A percentile compares a stretch with the other conserved stretches of the same genome.
Conservation (phyloP, 495 filamentous ascomycete species). For the Daldinia bambusicola region DNA sequence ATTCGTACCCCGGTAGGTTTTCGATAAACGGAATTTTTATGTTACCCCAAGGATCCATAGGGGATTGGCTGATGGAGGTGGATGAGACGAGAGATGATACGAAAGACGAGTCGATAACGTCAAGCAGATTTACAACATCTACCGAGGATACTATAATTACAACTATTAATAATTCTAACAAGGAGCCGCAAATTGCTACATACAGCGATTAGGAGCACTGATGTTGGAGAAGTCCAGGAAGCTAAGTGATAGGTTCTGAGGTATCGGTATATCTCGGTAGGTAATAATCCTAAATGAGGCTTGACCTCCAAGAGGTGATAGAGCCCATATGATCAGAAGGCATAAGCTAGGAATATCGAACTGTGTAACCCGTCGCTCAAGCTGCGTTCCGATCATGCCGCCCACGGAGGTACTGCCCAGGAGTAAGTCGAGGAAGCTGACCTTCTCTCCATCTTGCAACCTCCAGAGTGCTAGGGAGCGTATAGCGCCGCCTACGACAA, state of each 20-base stretch:
- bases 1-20: not conserved
- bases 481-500: slow-evolving; percentile 3
- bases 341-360: not conserved
- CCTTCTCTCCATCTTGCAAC: slow-evolving; percentile 1
- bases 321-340: not conserved
- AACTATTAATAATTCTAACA: not conserved
- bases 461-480: slow-evolving; percentile 13
- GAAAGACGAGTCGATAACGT: slow-evolving; percentile 1
- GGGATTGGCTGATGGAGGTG: not conserved
- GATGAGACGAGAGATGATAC: not conserved
- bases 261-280: not conserved
- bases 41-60: slow-evolving; percentile 11
- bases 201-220: not conserved
- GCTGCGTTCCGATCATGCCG: slow-evolving; percentile 1
- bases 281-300: slow-evolving; percentile 5
- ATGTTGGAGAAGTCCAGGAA: slow-evolving; percentile 9
- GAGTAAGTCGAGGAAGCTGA: slow-evolving; percentile 3
- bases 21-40: slow-evolving; percentile 12
- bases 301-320: slow-evolving; percentile 11
- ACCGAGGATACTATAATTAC: not conserved
- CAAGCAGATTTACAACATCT: not conserved
- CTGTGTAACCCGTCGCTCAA: slow-evolving; percentile 8
- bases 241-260: not conserved
- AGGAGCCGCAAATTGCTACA: not conserved
- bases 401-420: slow-evolving; percentile 7